Conservation (phyloP, 371 early-diverging fungal genomes). For the Conidiobolus coronatus region DNA sequence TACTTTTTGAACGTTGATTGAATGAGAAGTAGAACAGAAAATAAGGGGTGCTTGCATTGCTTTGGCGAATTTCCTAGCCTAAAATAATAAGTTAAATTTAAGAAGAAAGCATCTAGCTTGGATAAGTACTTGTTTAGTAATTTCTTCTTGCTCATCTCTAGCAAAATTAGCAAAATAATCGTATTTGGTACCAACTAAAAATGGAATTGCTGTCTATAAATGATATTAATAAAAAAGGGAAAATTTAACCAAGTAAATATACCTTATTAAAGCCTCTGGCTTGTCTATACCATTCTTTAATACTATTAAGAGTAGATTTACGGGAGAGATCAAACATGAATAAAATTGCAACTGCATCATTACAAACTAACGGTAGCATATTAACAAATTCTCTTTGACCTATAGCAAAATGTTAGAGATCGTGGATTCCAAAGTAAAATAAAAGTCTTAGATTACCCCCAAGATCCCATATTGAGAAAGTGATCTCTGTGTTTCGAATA, state of each 20-base stretch:
- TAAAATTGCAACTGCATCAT: slow-evolving; percentile 81
- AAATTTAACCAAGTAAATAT: neutral
- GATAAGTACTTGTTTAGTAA: slow-evolving; percentile 55
- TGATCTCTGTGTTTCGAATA: slow-evolving; percentile 76
- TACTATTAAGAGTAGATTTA: slow-evolving; percentile 71
- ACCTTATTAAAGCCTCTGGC: slow-evolving; percentile 85
- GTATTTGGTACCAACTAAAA: slow-evolving; percentile 92
- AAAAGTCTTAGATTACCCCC: slow-evolving; percentile 38
- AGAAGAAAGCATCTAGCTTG: neutral
- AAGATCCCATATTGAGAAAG: slow-evolving; percentile 98
- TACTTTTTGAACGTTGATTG: slow-evolving; percentile 89
- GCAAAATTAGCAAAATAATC: slow-evolving; percentile 70
- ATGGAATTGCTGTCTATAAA: slow-evolving; percentile 65
- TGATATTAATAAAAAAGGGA: neutral
- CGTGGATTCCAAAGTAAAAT: neutral
- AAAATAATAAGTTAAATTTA: neutral
- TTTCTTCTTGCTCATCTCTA: slow-evolving; percentile 69
- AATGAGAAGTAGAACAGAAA: slow-evolving; percentile 79
- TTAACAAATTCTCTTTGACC: slow-evolving; percentile 90
- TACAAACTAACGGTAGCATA: slow-evolving; percentile 91
- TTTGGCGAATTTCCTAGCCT: slow-evolving; percentile 69
- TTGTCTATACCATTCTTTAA: slow-evolving; percentile 93
- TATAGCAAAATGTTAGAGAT: slow-evolving; percentile 8
- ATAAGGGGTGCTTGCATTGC: slow-evolving; percentile 90
- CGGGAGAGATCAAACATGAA: slow-evolving; percentile 92